Conservation (phyloP, 2,329 filamentous ascomycete species). For the Lecanicillium sp. region DNA sequence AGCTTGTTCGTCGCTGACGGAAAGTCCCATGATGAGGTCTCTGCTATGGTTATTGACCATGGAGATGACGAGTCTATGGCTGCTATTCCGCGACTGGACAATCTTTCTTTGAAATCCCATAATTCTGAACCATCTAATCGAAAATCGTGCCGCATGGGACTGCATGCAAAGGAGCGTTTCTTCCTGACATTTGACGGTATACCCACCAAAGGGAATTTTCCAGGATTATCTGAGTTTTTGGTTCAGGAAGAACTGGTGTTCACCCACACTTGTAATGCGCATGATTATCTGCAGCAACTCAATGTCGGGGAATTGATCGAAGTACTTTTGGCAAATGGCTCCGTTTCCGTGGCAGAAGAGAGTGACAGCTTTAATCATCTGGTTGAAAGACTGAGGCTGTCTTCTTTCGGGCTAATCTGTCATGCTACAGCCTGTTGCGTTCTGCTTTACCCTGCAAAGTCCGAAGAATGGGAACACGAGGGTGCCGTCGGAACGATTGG, state of each 20-base stretch:
- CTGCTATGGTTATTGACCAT: too few species aligned
- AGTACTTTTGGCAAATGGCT: conserved; percentile 10
- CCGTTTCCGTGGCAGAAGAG: conserved; percentile 9
- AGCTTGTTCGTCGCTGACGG: too few species aligned
- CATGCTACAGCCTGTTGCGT: conserved; percentile 24
- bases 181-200: conserved; percentile 11
- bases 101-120: not conserved
- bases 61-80: too few species aligned
- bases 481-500: too few species aligned
- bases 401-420: conserved; percentile 27
- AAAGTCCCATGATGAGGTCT: too few species aligned
- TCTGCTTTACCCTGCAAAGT: conserved; percentile 29
- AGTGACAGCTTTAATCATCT: conserved; percentile 17
- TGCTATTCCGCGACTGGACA: too few species aligned
- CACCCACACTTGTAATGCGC: conserved; percentile 23
- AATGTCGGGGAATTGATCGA: conserved; percentile 12
- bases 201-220: conserved; percentile 10
- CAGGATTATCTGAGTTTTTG: conserved; percentile 18
- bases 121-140: not conserved
- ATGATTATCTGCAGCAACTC: conserved; percentile 19
- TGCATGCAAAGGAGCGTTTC: conserved; percentile 1
- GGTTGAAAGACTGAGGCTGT: conserved; percentile 24
- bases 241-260: conserved; percentile 20
- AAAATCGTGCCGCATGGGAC: not conserved
- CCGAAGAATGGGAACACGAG: conserved; percentile 23